Base-by-base conservation (phyloP, 306 rosid species). In the Oxytropis ochrocephala region DNA sequence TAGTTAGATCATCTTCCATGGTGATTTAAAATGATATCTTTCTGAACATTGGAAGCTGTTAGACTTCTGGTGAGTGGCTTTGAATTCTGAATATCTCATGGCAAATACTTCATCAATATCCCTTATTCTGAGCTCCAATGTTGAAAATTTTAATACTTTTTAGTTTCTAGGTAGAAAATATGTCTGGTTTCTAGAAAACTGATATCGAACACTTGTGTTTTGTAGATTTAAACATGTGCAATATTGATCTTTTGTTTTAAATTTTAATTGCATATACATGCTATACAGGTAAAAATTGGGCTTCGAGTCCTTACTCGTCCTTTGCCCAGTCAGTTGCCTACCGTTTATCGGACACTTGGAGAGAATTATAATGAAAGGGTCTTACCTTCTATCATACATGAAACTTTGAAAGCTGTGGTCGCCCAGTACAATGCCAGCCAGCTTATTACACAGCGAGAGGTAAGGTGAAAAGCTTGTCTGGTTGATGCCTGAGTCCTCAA, bases 251-350 rank as follows among this genome's bases (percentile, higher is more conserved):
- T 49, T 27, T 47, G 29, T 24, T n/a, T n/a, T n/a, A n/a, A n/a
- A n/a, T 47, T 4, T 33, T 21, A 50, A 44, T 16, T 78, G 64
- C 58, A 24, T 27, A 0, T 30, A 0, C 69, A 5, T 60, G 39
- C 42, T 67, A 29, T 74, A 12, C 76, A 93, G 96, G 98, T 93
- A 50, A 83, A 44, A 57, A 90, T 93, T 58, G 97, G 83, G 53
- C 98, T 93, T 80, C 91, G 98, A 77, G 96, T 93, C 67, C 98
- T 90, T 76, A 85, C 90, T 30, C 96, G 91, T 54, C 96, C 90
- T 3, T 39, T 80, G 72, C 86, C 94, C 11, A 41, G 75, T 36
- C 76, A 93, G 29, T 66, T 93, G 49, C 97, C 97, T 63, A 79
- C 87, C 0, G 49, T 90, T 50, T 93, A 88, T 78, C 88, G 96